Evolutionary conservation across 176 grass and related monocot species (phyloP).

Genomic region (Echinochloa phyllopogon): DNA sequence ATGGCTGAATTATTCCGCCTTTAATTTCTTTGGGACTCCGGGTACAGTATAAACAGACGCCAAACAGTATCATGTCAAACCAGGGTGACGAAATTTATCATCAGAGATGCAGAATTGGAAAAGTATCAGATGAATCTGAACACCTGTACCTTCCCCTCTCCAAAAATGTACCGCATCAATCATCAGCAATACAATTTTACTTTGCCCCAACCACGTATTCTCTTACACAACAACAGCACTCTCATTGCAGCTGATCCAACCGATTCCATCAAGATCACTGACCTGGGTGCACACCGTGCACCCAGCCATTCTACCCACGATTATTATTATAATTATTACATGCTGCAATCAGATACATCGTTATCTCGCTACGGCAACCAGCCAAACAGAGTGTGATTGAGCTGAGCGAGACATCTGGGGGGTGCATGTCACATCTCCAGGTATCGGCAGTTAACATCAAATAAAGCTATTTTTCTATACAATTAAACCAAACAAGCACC

Average conservation of each 20-base stretch:
- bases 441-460: slow-evolving; percentile 9
- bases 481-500: slow-evolving; percentile 45
- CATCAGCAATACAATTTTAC: not conserved
- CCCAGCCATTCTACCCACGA: slow-evolving; percentile 8
- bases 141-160: no score
- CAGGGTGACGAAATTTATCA: no score
- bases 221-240: not conserved
- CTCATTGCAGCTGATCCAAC: not conserved
- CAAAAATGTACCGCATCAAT: not conserved
- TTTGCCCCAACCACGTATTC: no score
- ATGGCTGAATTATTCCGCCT: no score
- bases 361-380: slow-evolving; percentile 17
- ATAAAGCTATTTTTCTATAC: slow-evolving; percentile 37
- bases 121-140: no score
- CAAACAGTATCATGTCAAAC: no score
- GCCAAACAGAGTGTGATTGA: slow-evolving; percentile 6
- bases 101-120: no score
- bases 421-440: slow-evolving; percentile 22
- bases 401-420: slow-evolving; percentile 28
- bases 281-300: not conserved
- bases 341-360: slow-evolving; percentile 14
- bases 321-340: slow-evolving; percentile 43
- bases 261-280: not conserved
- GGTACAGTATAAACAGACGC: no score
- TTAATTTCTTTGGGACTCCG: no score